These are phyloP conservation scores for Plantago rigida DNA, from an alignment of 305 asterid species.

Conservation along the genomic window DNA sequence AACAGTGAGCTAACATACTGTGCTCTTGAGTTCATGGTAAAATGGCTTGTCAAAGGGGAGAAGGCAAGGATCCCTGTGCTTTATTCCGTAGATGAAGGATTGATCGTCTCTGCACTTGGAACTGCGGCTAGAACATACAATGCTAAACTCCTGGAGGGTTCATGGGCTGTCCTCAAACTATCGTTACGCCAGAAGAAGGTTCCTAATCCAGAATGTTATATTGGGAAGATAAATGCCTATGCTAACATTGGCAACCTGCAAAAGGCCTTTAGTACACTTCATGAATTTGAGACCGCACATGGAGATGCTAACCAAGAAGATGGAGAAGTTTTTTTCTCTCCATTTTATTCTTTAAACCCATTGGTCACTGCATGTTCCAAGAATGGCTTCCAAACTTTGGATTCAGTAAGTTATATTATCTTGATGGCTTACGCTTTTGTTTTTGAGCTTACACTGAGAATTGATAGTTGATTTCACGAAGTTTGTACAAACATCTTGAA, in stretches of 20 bases:
- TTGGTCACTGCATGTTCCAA: constrained; percentile 57
- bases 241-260: constrained; percentile 62
- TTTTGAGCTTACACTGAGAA: constrained; percentile 14
- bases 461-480: constrained; percentile 6
- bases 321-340: constrained; percentile 53
- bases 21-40: constrained; percentile 70
- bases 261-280: constrained; percentile 68
- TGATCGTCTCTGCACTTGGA: constrained; percentile 57
- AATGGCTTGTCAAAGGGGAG: constrained; percentile 64
- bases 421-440: constrained; percentile 9
- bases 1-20: constrained; percentile 55
- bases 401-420: constrained; percentile 44
- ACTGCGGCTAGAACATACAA: constrained; percentile 70
- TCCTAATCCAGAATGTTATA: constrained; percentile 64
- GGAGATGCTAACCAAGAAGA: constrained; percentile 38
- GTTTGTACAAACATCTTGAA: constrained; percentile 1
- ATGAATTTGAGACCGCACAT: constrained; percentile 59
- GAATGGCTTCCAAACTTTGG: constrained; percentile 65
- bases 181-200: constrained; percentile 49
- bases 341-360: constrained; percentile 61
- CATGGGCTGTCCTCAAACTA: constrained; percentile 75
- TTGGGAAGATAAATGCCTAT: constrained; percentile 52
- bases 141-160: constrained; percentile 57
- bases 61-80: constrained; percentile 31
- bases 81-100: constrained; percentile 55